Conservation (phyloP, 2,329 filamentous ascomycete species). For the Fusarium continuum region DNA sequence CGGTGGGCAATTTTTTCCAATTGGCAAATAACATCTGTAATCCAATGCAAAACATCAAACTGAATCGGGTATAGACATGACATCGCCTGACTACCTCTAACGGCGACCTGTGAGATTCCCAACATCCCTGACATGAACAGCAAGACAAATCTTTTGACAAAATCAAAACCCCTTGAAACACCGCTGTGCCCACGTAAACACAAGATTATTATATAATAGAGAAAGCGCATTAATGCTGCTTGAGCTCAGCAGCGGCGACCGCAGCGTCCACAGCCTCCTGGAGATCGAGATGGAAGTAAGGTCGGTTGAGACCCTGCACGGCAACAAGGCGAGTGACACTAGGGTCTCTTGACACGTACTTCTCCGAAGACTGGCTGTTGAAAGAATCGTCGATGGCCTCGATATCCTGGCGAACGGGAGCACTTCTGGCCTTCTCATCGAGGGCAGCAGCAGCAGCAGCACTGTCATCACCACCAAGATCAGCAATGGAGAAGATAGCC, state of each 20-base stretch:
- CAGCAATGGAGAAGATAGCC: conserved; percentile 92
- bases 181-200: conserved; percentile 2
- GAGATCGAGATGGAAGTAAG: conserved; percentile 63
- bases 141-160: not conserved
- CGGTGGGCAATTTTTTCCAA: not conserved
- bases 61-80: conserved; percentile 26
- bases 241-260: conserved; percentile 48
- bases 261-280: conserved; percentile 59
- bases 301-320: conserved; percentile 58
- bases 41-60: conserved; percentile 12
- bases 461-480: conserved; percentile 77
- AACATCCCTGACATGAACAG: not conserved
- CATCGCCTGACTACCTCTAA: conserved; percentile 16
- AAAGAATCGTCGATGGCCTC: conserved; percentile 41
- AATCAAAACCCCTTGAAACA: conserved; percentile 6
- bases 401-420: conserved; percentile 40
- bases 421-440: conserved; percentile 62
- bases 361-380: conserved; percentile 40
- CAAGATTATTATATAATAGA: conserved; percentile 1
- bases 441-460: conserved; percentile 64
- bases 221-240: conserved; percentile 35
- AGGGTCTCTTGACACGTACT: conserved; percentile 43
- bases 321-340: conserved; percentile 48
- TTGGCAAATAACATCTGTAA: not conserved
- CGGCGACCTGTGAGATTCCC: conserved; percentile 4